Evolutionary conservation across 805 yeast species (phyloP), one percentile per base, ranked within the genome.

Genomic region (Saccharomyces jurei): DNA sequence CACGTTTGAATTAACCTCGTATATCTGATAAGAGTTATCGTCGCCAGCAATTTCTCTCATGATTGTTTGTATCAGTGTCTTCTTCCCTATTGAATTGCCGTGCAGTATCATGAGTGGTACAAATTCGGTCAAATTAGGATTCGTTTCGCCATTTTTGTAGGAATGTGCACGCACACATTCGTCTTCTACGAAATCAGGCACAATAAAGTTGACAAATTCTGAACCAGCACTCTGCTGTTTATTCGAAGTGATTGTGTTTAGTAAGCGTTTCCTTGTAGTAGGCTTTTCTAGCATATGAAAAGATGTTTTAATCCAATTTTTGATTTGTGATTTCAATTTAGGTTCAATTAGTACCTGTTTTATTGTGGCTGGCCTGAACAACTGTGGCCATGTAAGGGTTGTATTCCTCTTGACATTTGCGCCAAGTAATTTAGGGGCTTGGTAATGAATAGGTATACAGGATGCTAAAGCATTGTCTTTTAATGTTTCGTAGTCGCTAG

Each of bases 51-150:
- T 59, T 48, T 81, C 82, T 9, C 79, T 73, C 64, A 86, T 81
- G 2, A 85, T 78, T 0, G 95, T 81, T 59, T 87, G 80, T 0
- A 92, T 75, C 0, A 90, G 70, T 0, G 89, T 77, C 0, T 94
- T 84, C 66, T 92, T 92, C 2, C 97, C 95, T 10, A 81, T 75
- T 0, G 96, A 96, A 0, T 76, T 65, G 0, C 99, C 99, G 54
- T 77, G 73, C 2, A 89, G 62, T 11, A 88, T 80, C 65, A 86
- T 69, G 2, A 87, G 64, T 0, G 94, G 92, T 1, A 82, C 78
- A 63, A 78, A 83, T 0, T 70, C 71, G 29, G 65, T 61, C 64
- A 1, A 62, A 59, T 4, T 52, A 17, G 25, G 21, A 36, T 17
- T n/a, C 17, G 22, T 17, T 36, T 36, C 44, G 44, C 44, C 44